A percentile compares a stretch with the other conserved stretches of the same genome.
phyloP scores from a whole-genome alignment of 345 rosid species.

The Salix koriyanagi region DNA sequence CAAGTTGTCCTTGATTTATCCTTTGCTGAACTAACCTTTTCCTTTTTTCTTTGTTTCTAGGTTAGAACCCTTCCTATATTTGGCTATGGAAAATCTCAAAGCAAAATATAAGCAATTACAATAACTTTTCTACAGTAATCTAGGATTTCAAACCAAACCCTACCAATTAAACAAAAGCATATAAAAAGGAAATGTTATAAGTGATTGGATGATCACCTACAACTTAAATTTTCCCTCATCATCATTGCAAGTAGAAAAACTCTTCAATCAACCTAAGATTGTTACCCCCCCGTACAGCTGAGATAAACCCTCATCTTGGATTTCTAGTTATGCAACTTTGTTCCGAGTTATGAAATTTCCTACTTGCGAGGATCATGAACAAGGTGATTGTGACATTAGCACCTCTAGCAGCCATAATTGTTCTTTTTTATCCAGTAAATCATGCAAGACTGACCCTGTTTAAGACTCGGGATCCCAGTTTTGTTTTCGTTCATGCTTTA shows the following conservation, averaged over 20 bases:
- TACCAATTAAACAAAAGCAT: neutral
- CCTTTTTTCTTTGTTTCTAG: too few relatives aligned
- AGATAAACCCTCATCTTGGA: too few relatives aligned
- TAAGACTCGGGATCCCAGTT: neutral
- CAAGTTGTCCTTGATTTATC: too few relatives aligned
- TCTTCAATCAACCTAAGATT: neutral
- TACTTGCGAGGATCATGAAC: neutral
- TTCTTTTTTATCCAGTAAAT: conserved; percentile 5
- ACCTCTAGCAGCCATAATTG: neutral
- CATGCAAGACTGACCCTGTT: neutral
- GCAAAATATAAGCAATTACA: too few relatives aligned
- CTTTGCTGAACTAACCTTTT: too few relatives aligned
- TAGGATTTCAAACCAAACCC: neutral
- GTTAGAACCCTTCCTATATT: too few relatives aligned
- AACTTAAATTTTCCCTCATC: neutral
- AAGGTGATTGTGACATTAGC: neutral
- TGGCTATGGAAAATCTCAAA: too few relatives aligned
- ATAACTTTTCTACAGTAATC: neutral
- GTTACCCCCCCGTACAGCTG: too few relatives aligned
- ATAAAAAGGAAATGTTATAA: neutral
- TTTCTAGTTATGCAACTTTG: neutral
- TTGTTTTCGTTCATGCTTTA: neutral
- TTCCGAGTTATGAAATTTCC: neutral
- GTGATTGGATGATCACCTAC: neutral
- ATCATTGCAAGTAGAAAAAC: neutral